Evolutionary conservation across 345 rosid species (phyloP).

Genomic region (Eucalyptus regnans): DNA sequence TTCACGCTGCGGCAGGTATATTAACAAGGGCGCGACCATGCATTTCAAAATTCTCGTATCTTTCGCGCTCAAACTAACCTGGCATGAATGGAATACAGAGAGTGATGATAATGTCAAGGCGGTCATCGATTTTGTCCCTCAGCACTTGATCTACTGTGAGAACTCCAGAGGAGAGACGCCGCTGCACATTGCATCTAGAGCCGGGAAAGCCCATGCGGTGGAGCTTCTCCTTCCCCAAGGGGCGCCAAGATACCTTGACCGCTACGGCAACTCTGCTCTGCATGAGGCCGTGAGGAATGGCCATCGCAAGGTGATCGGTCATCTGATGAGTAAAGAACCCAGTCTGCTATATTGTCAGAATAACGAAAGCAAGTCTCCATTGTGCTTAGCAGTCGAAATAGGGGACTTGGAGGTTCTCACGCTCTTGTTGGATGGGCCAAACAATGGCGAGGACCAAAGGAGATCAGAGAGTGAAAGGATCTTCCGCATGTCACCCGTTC

Average conservation of each 20-base stretch:
- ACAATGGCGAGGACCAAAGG: background rate
- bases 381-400: background rate
- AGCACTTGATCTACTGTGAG: background rate
- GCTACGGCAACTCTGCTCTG: background rate
- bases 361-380: background rate
- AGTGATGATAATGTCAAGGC: background rate
- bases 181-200: background rate
- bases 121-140: background rate
- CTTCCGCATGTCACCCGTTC: background rate
- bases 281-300: background rate
- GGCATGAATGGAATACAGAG: too few species aligned
- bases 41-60: too few species aligned
- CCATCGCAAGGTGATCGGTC: background rate
- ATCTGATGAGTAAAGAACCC: background rate
- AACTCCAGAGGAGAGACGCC: background rate
- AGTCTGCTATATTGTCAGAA: accelerated
- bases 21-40: too few species aligned
- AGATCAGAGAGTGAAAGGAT: background rate
- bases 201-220: background rate
- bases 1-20: too few species aligned
- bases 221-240: background rate
- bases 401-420: background rate
- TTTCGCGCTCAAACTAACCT: too few species aligned
- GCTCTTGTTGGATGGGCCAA: background rate
- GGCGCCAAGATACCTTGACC: accelerated